These are phyloP conservation scores for Chlorencoelia australis DNA, from an alignment of 2,329 filamentous ascomycete species.

Conservation along the genomic window DNA sequence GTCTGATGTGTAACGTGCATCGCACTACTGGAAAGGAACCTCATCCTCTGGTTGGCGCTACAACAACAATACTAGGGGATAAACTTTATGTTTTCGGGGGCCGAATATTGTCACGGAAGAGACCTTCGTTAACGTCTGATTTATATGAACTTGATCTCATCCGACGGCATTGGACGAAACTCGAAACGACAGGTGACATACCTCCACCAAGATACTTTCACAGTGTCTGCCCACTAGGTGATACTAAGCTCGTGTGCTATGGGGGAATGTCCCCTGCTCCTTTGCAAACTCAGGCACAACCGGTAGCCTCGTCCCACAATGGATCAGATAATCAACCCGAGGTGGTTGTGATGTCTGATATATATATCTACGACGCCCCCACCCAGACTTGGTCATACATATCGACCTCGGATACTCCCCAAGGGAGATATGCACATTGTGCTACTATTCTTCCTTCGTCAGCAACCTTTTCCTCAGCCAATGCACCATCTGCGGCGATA, in stretches of 20 bases:
- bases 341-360: slow-evolving; percentile 94
- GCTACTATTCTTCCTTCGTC: slow-evolving; percentile 85
- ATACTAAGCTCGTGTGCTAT: slow-evolving; percentile 95
- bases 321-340: slow-evolving; percentile 63
- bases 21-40: slow-evolving; percentile 87
- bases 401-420: slow-evolving; percentile 68
- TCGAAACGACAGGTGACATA: slow-evolving; percentile 74
- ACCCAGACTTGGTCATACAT: slow-evolving; percentile 80
- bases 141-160: slow-evolving; percentile 91
- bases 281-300: slow-evolving; percentile 33
- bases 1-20: slow-evolving; percentile 62
- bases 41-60: slow-evolving; percentile 84
- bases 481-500: slow-evolving; percentile 74
- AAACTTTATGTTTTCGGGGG: slow-evolving; percentile 97
- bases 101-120: slow-evolving; percentile 71
- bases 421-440: slow-evolving; percentile 94
- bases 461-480: slow-evolving; percentile 74
- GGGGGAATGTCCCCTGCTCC: slow-evolving; percentile 87
- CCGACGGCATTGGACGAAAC: slow-evolving; percentile 82
- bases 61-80: slow-evolving; percentile 88
- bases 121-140: slow-evolving; percentile 76
- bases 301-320: slow-evolving; percentile 33
- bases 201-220: slow-evolving; percentile 94
- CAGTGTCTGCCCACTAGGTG: slow-evolving; percentile 85
- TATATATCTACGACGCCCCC: slow-evolving; percentile 85